Percentiles rank a stretch among this genome's conserved stretches.
phyloP scores from a whole-genome alignment of 2,329 filamentous ascomycete genomes.

The Stemphylium vesicarium region DNA sequence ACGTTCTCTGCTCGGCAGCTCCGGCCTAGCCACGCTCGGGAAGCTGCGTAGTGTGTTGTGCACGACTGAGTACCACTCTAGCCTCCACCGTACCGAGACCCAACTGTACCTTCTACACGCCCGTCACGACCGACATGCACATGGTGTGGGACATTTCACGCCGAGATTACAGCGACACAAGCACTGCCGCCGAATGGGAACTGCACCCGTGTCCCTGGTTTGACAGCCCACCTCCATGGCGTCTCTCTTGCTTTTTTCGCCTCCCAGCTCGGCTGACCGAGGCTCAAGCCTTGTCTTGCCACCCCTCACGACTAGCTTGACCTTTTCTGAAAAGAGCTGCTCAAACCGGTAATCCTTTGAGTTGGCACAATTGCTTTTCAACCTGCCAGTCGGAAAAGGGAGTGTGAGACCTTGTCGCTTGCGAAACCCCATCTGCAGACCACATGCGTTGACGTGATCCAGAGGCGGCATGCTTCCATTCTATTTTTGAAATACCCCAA shows the following conservation, averaged over 20 bases:
- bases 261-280: not conserved
- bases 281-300: conserved; percentile 10
- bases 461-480: no score
- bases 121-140: conserved; percentile 6
- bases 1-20: not conserved
- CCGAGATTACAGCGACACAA: conserved; percentile 4
- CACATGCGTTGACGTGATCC: no score
- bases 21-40: not conserved
- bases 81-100: conserved; percentile 2
- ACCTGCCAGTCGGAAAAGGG: not conserved
- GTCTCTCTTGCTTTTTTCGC: conserved; percentile 10
- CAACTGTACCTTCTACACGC: conserved; percentile 3
- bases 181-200: conserved; percentile 21
- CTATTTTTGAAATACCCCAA: no score
- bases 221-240: conserved; percentile 12
- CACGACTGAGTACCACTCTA: conserved; percentile 3
- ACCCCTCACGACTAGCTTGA: not conserved
- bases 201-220: conserved; percentile 22
- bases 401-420: no score
- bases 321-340: not conserved
- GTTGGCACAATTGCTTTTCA: not conserved
- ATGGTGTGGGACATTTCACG: conserved; percentile 3
- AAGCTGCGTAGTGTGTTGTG: not conserved
- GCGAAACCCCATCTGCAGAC: no score
- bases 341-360: not conserved